Evolutionary conservation across 306 rosid genomes (phyloP), one percentile per base, ranked within the genome.

Genomic region (Malus orientalis): DNA sequence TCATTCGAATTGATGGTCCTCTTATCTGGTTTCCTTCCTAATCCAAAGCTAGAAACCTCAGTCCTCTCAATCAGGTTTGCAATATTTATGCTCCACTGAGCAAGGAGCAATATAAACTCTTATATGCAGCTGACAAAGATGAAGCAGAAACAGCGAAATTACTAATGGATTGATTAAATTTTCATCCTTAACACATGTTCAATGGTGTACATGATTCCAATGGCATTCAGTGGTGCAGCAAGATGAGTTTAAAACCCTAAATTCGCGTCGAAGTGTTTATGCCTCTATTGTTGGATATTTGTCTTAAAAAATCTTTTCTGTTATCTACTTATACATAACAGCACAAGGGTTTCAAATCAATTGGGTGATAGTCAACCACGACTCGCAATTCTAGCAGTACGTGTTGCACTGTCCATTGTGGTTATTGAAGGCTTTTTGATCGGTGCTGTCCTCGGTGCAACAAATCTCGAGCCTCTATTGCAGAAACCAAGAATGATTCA

Each of bases 281-380:
- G 29, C 25, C 40, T 44, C 76, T 69, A 18, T 30, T 67, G 23
- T 25, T 38, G 74, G 22, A 4, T 16, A n/a, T 67, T 11, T 58
- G 11, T 40, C 27, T 40, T 14, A 16, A 58, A 25, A 4, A 38
- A 8, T 33, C 29, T 14, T 47, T 55, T 29, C 10, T 54, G 30
- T 3, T 11, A 19, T 29, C 11, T 20, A 15, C 33, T 53, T 62
- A 19, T 47, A 29, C 32, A 42, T 58, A 47, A 38, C 71, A 87
- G 88, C 76, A 73, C 78, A 38, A 80, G 88, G 69, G 86, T 87
- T 20, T 87, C 88, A 3, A 87, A 84, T 63, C 83, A 80, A 62
- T 65, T 87, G 62, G 90, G 90, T 19, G 88, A 76, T 8, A 74
- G 90, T 40, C 63, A 82, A 40, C 70, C 86, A 10, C 53, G 20